A percentile compares a stretch with the other conserved stretches of the same genome.
Evolutionary conservation across 352 stramenopile genomes (phyloP).

Genomic region (Phytophthora boehmeriae): DNA sequence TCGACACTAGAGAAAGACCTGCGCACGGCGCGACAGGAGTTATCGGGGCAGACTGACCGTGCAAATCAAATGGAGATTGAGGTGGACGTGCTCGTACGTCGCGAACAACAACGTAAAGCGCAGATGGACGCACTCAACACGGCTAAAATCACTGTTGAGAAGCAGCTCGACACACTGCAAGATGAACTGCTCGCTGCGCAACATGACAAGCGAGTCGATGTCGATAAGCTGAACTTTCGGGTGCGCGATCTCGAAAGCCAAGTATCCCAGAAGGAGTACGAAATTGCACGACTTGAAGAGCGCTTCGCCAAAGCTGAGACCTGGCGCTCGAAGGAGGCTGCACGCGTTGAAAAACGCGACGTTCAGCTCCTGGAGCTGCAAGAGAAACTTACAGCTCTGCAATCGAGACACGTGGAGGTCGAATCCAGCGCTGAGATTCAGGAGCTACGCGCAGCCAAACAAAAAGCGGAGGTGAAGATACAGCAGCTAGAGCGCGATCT

Average conservation of each 20-base stretch:
- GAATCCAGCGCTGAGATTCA: slow-evolving; percentile 51
- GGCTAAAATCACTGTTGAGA: slow-evolving; percentile 42
- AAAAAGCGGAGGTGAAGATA: slow-evolving; percentile 26
- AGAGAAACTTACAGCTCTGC: slow-evolving; percentile 49
- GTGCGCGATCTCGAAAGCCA: slow-evolving; percentile 54
- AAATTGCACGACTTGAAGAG: slow-evolving; percentile 47
- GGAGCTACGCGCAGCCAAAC: slow-evolving; percentile 43
- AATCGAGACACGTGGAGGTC: slow-evolving; percentile 49
- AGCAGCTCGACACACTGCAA: slow-evolving; percentile 38
- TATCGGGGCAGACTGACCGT: slow-evolving; percentile 23
- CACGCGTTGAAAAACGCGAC: slow-evolving; percentile 59
- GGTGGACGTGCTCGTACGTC: slow-evolving; percentile 49
- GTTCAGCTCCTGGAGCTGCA: slow-evolving; percentile 49
- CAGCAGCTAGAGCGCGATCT: slow-evolving; percentile 38
- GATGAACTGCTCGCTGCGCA: slow-evolving; percentile 35
- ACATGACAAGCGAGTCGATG: slow-evolving; percentile 43
- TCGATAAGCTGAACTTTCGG: slow-evolving; percentile 49
- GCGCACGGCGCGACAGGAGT: slow-evolving; percentile 32
- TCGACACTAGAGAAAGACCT: slow-evolving; percentile 39
- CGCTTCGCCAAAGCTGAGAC: slow-evolving; percentile 52
- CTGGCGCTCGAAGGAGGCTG: slow-evolving; percentile 54
- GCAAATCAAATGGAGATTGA: slow-evolving; percentile 48
- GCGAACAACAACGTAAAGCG: slow-evolving; percentile 50
- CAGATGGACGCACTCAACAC: slow-evolving; percentile 35
- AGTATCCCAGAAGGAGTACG: slow-evolving; percentile 60